Base-by-base conservation (phyloP, 306 rosid genomes). In the Hippophae gyantsensis region DNA sequence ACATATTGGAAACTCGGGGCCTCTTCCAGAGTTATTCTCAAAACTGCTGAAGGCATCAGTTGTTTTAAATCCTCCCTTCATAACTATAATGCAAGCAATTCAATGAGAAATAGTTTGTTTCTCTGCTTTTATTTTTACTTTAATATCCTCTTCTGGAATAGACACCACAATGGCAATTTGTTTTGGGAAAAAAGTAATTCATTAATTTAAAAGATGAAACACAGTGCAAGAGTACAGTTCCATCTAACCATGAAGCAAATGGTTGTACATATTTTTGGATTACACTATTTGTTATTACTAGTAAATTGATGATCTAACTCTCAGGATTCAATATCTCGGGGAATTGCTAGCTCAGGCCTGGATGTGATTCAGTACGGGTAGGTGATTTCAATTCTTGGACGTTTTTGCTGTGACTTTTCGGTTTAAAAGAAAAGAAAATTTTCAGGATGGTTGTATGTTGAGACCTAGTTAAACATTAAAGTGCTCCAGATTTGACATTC, bases 351-450 rank as follows among this genome's bases (percentile, higher is more conserved):
- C 64, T 82, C 95, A 57, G 98, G 87, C 43, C 56, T 87, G 69
- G 89, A 83, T 74, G 95, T 92, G 71, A 76, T 92, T 77, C 98
- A 81, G 42, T 92, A 92, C 47, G 98, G 98, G 98, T 92, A 72
- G 60, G 96, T 81, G 69, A 54, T 64, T 32, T 42, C 13, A 51
- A 32, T 56, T 38, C 52, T 50, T 14, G 25, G 48, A 23, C 70
- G 46, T 13, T 53, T 42, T 52, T 47, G 27, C 38, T 60, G 42
- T 32, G 38, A 32, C 23, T 50, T 47, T 55, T 69, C 60, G 32
- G 61, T 60, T 59, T 23, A 44, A 49, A 59, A 61, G 63, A 50
- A 64, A 57, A 49, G 60, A 41, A 41, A 48, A 48, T 50, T 43
- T 69, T 65, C 54, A 2, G 61, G 7, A 1, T 54, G n/a, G 42